Percentiles rank a stretch among this genome's conserved stretches.
Evolutionary conservation across 345 rosid genomes (phyloP).

Genomic region (Populus deltoides): DNA sequence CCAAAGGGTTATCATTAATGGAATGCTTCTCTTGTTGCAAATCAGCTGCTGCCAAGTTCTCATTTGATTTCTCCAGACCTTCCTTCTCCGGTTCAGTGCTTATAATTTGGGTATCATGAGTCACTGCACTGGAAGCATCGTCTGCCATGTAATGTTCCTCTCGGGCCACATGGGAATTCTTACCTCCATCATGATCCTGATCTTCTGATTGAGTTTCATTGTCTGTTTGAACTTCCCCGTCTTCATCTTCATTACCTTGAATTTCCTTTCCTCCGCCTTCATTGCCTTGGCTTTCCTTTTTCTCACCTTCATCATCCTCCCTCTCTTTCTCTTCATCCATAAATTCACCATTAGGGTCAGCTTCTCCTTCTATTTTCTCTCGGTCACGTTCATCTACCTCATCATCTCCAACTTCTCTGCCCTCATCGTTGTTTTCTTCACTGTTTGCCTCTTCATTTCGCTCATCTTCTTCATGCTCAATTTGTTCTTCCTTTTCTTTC

Average conservation of each 20-base stretch:
- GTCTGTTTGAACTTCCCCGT: constrained; percentile 33
- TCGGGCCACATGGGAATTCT: constrained; percentile 61
- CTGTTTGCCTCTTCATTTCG: constrained; percentile 26
- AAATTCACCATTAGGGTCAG: constrained; percentile 45
- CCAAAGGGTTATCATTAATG: constrained; percentile 10
- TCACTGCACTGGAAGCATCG: constrained; percentile 96
- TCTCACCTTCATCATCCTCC: constrained; percentile 20
- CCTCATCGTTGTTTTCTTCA: constrained; percentile 17
- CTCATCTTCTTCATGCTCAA: constrained; percentile 40
- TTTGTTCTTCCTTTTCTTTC: constrained; percentile 23
- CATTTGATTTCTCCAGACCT: constrained; percentile 35
- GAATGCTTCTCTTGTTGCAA: constrained; percentile 19
- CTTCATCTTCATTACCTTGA: constrained; percentile 29
- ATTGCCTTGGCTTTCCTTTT: constrained; percentile 35
- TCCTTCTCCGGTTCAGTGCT: constrained; percentile 40
- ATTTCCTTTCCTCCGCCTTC: constrained; percentile 30
- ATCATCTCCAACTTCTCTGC: constrained; percentile 20
- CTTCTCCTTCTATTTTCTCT: constrained; percentile 35
- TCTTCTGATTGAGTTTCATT: constrained; percentile 34
- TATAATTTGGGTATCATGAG: constrained; percentile 55
- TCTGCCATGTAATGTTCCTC: constrained; percentile 83
- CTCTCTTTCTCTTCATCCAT: constrained; percentile 45
- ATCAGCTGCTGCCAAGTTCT: constrained; percentile 24
- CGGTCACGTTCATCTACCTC: constrained; percentile 25
- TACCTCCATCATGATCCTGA: constrained; percentile 37